phyloP scores from a whole-genome alignment of 139 green algal genomes.

The Chlamydomonas sphaeroides region DNA sequence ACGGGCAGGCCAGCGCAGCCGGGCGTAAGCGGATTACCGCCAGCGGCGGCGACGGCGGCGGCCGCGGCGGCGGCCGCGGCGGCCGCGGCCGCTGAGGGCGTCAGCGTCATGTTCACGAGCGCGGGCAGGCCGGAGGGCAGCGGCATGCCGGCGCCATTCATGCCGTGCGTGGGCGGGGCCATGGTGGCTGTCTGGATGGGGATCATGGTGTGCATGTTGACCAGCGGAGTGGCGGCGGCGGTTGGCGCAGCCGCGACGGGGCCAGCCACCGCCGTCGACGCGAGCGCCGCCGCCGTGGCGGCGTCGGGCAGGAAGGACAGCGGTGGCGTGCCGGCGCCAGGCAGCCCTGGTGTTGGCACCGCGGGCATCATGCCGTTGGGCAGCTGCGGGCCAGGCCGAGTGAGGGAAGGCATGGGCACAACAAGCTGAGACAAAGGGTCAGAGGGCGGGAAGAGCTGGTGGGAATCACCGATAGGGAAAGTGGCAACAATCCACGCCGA shows the following conservation, averaged over 20 bases:
- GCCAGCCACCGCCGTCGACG: too few species aligned
- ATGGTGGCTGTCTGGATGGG: constrained; percentile 36
- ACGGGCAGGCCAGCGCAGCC: neutral
- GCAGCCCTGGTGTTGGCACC: too few species aligned
- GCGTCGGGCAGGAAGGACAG: neutral
- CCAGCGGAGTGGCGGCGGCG: neutral
- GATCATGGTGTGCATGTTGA: constrained; percentile 31
- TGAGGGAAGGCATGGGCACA: too few species aligned
- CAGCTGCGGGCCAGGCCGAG: too few species aligned
- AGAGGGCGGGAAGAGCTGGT: too few species aligned
- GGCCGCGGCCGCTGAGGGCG: too few species aligned
- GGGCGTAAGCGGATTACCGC: neutral
- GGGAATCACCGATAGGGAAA: too few species aligned
- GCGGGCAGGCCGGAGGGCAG: constrained; percentile 22
- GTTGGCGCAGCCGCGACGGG: too few species aligned
- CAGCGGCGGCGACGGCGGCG: neutral
- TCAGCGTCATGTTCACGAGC: neutral
- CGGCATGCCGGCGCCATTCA: neutral
- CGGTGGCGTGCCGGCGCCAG: too few species aligned
- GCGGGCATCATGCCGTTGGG: too few species aligned
- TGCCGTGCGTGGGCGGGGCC: constrained; percentile 28
- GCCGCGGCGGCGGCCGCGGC: neutral
- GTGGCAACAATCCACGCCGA: too few species aligned
- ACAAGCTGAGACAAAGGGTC: neutral
- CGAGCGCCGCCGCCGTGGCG: neutral